Conservation (phyloP, 805 yeast species). For the Diddensiella caesifluorescens region DNA sequence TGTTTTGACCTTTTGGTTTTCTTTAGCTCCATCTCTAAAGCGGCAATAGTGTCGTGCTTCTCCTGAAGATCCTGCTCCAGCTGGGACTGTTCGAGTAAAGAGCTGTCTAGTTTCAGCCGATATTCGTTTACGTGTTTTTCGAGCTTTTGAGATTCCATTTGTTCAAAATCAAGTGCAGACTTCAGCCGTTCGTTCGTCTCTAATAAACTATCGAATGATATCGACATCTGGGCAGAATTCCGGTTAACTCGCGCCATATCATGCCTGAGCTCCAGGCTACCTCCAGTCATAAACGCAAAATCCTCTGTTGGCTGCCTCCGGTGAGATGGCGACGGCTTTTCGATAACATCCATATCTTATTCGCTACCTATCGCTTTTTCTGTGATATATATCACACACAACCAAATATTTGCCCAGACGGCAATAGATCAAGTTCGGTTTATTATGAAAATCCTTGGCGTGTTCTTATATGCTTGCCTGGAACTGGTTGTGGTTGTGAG, state of each 20-base stretch:
- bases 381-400: too few species aligned
- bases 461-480: too few species aligned
- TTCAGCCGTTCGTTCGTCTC: slow-evolving; percentile 14
- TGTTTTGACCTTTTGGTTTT: slow-evolving; percentile 18
- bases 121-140: slow-evolving; percentile 15
- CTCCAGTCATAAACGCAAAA: slow-evolving; percentile 1
- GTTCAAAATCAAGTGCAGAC: slow-evolving; percentile 20
- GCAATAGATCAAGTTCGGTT: too few species aligned
- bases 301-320: neutral
- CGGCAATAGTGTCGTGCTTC: slow-evolving; percentile 19
- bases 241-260: neutral
- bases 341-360: slow-evolving; percentile 1
- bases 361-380: too few species aligned
- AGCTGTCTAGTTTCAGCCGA: slow-evolving; percentile 12
- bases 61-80: slow-evolving; percentile 29
- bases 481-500: too few species aligned
- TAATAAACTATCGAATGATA: slow-evolving; percentile 1
- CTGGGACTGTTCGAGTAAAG: slow-evolving; percentile 18
- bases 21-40: slow-evolving; percentile 21
- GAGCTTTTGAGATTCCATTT: slow-evolving; percentile 17
- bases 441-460: too few species aligned
- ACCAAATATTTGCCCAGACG: too few species aligned
- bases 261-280: neutral
- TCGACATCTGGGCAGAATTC: neutral
- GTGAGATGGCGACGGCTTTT: slow-evolving; percentile 2